Base-by-base conservation (phyloP, 345 rosid species). In the Geranium brycei region DNA sequence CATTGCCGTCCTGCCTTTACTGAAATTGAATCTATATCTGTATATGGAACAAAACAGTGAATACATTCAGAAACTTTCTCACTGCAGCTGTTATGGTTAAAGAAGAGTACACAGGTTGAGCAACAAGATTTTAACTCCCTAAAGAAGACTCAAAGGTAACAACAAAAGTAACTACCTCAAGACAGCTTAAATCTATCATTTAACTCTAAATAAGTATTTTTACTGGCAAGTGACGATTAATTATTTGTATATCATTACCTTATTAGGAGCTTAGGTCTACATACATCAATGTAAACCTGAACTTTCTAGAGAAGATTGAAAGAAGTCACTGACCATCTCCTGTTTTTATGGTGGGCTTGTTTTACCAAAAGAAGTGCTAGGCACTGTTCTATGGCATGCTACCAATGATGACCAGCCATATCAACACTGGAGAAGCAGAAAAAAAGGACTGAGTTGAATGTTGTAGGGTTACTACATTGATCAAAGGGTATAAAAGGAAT, bases 401-500 rank as follows among this genome's bases (percentile, higher is more conserved):
- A 4, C n/a, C 19, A 57, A 3, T 57, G 59, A 57, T 57, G 59
- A 17, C 59, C 1, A n/a, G 7, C 16, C 19, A 16, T 47, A 47
- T 8, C 13, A 47, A 47, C 53, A 38, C 47, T 38, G 47, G 47
- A 38, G 47, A 4, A 38, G 47, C 47, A 5, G 47, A 10, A 10
- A 10, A 38, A 38, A 38, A 38, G 28, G 28, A 23, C 28, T 3
- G 15, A 11, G 15, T 47, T 47, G 53, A 11, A 47, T 2, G 13
- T 47, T 47, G 53, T 8, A 47, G 53, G 10, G 53, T 47, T 15
- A 57, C 18, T 57, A 17, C 15, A 11, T 56, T 16, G 17, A 5
- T 12, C 17, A 60, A 62, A 57, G 69, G 64, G 60, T 17, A 66
- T 31, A 64, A 40, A 13, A 62, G 69, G 62, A 6, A 67, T 47